Percentiles rank a stretch among this genome's conserved stretches.
Evolutionary conservation across 352 stramenopile species (phyloP).

Genomic region (Pythium aquatile): DNA sequence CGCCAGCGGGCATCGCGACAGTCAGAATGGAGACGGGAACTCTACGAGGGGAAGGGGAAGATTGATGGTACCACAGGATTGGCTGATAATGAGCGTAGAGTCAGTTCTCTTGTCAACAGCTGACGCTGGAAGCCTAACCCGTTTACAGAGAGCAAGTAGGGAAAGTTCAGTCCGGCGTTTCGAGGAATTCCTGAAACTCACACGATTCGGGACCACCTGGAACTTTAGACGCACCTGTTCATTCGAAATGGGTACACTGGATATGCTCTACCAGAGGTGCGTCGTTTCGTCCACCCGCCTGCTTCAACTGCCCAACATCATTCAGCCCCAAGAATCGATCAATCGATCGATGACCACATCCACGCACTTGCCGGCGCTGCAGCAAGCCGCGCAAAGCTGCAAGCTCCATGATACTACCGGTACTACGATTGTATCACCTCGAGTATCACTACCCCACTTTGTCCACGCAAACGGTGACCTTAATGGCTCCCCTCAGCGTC

Average conservation of each 20-base stretch:
- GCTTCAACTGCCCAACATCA: not conserved
- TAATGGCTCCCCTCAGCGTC: constrained; percentile 1
- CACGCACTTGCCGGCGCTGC: constrained; percentile 3
- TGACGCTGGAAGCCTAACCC: not conserved
- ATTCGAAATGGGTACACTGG: not conserved
- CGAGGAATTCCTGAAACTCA: not conserved
- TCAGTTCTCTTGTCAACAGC: not conserved
- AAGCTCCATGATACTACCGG: not conserved
- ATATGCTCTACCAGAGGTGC: not conserved
- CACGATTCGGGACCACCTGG: not conserved
- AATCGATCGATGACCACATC: not conserved
- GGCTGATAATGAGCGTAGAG: not conserved
- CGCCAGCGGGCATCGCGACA: not conserved
- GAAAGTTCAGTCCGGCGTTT: not conserved
- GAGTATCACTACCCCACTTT: constrained; percentile 4
- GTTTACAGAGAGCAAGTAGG: not conserved
- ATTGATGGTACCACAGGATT: not conserved
- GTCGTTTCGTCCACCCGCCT: constrained; percentile 3
- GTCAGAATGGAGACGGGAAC: not conserved
- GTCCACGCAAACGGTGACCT: constrained; percentile 4
- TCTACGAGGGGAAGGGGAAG: not conserved
- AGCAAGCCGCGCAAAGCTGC: not conserved
- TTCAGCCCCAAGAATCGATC: not conserved
- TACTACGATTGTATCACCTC: not conserved
- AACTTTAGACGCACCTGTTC: not conserved